Evolutionary conservation across 2,329 filamentous ascomycete genomes (phyloP).

Genomic region (Ophiostoma himal-ulmi): DNA sequence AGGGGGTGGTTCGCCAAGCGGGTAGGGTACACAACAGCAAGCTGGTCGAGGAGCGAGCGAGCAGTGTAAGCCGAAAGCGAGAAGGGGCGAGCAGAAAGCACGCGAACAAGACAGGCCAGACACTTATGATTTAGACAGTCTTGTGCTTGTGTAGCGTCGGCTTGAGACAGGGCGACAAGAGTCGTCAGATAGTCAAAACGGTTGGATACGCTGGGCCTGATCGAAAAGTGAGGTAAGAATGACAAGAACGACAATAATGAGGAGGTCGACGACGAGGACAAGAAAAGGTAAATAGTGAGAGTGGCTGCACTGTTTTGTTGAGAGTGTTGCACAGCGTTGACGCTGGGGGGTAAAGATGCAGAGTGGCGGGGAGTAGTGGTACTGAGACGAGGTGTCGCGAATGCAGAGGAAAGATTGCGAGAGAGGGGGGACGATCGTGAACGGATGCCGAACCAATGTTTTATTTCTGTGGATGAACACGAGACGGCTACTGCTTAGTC

Average conservation of each 20-base stretch:
- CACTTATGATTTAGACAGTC: neutral
- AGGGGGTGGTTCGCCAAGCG: neutral
- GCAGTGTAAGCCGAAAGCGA: neutral
- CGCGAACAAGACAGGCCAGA: constrained; percentile 7
- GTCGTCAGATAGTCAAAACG: neutral
- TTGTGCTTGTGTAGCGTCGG: constrained; percentile 21
- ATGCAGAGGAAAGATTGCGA: neutral
- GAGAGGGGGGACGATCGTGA: constrained; percentile 10
- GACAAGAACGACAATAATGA: neutral
- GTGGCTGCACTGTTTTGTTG: constrained; percentile 1
- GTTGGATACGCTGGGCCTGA: constrained; percentile 4
- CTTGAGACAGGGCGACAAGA: neutral
- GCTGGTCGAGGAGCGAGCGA: neutral
- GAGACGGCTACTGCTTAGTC: constrained; percentile 2
- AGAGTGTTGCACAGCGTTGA: constrained; percentile 11
- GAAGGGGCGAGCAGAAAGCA: constrained; percentile 1
- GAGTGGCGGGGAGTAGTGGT: neutral
- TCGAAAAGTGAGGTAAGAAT: neutral
- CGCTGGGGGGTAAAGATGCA: constrained; percentile 7
- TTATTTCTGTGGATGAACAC: neutral
- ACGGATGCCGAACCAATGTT: neutral
- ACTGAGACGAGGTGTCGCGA: constrained; percentile 2
- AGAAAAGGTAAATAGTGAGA: neutral
- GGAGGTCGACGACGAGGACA: neutral
- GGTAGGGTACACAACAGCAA: constrained; percentile 8